Evolutionary conservation across 176 grass and related monocot genomes (phyloP).

Genomic region (Musa itinerans): DNA sequence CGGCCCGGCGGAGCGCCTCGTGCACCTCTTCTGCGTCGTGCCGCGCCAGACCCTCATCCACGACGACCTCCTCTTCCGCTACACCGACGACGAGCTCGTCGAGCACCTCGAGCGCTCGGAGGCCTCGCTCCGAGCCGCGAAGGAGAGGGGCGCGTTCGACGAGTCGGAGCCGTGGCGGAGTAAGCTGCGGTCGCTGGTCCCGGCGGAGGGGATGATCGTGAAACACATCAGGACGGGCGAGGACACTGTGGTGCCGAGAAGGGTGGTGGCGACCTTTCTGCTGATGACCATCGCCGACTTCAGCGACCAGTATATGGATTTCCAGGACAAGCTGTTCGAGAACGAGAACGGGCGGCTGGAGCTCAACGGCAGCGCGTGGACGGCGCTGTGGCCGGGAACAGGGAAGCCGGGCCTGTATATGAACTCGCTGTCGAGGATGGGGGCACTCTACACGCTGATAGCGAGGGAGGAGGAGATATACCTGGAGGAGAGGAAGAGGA

Average conservation of each 20-base stretch:
- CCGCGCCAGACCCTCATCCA: slow-evolving; percentile 54
- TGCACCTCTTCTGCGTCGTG: slow-evolving; percentile 90
- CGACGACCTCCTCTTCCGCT: slow-evolving; percentile 47
- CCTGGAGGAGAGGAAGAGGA: slow-evolving; percentile 3
- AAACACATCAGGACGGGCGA: slow-evolving; percentile 62
- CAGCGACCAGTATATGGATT: slow-evolving; percentile 71
- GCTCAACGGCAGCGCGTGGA: slow-evolving; percentile 38
- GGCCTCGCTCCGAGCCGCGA: slow-evolving; percentile 31
- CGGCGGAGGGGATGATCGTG: slow-evolving; percentile 37
- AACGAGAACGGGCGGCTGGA: slow-evolving; percentile 50
- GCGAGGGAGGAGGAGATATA: slow-evolving; percentile 41
- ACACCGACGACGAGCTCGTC: slow-evolving; percentile 39
- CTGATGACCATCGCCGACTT: slow-evolving; percentile 68
- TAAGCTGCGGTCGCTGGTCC: slow-evolving; percentile 51
- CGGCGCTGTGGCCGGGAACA: slow-evolving; percentile 52
- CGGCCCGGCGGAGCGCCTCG: slow-evolving; percentile 44
- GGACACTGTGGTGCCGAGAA: slow-evolving; percentile 38
- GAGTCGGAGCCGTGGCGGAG: slow-evolving; percentile 33
- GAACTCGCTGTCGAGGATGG: slow-evolving; percentile 47
- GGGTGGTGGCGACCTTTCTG: slow-evolving; percentile 39
- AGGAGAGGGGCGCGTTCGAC: slow-evolving; percentile 30
- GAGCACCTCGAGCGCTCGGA: slow-evolving; percentile 33
- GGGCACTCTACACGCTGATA: slow-evolving; percentile 45
- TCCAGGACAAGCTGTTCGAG: slow-evolving; percentile 59
- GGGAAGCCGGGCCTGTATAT: slow-evolving; percentile 75